Conservation (phyloP, 306 rosid species). For the Rosa persica region DNA sequence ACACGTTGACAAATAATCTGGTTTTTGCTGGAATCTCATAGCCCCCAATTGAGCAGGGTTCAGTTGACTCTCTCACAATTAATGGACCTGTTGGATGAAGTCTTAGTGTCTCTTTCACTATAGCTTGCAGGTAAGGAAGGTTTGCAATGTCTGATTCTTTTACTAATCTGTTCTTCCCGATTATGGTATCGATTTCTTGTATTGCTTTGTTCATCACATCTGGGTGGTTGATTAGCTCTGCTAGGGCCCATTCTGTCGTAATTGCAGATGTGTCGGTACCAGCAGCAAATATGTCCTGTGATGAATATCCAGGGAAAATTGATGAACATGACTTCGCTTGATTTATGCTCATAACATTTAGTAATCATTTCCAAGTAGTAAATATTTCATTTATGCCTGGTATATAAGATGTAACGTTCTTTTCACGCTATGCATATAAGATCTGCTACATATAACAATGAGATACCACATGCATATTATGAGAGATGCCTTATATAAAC, state of each 20-base stretch:
- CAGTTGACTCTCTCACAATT: conserved; percentile 55
- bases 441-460: neutral
- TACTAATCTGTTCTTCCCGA: conserved; percentile 54
- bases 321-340: neutral
- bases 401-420: no score
- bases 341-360: no score
- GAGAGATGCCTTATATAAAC: no score
- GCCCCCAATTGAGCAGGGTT: conserved; percentile 42
- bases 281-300: conserved; percentile 52
- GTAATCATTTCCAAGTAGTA: neutral
- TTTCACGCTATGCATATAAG: no score
- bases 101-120: conserved; percentile 80
- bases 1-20: conserved; percentile 59
- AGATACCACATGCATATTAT: neutral
- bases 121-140: conserved; percentile 74
- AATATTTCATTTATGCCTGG: neutral
- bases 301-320: neutral
- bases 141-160: conserved; percentile 61
- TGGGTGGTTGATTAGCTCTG: conserved; percentile 79
- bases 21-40: conserved; percentile 71
- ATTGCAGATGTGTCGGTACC: conserved; percentile 59
- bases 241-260: conserved; percentile 62
- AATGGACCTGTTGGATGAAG: conserved; percentile 82
- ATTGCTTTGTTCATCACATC: conserved; percentile 55
- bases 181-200: conserved; percentile 50